These are phyloP conservation scores for Porcisia deanei DNA, from an alignment of 208 protist genomes.

Conservation along the genomic window DNA sequence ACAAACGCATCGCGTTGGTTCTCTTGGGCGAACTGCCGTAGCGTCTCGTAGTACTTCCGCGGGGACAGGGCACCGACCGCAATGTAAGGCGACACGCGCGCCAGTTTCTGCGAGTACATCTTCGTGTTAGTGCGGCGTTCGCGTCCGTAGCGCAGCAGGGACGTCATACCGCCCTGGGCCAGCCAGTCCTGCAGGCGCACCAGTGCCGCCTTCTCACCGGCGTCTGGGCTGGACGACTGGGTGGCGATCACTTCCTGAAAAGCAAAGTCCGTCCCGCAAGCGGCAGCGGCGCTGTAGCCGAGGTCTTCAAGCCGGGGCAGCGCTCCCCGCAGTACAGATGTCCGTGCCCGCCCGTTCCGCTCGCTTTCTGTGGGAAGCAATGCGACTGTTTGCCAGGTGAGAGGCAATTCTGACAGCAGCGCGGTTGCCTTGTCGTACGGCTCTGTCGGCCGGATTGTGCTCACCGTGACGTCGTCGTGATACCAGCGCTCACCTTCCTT, in stretches of 20 bases:
- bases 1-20: constrained; percentile 69
- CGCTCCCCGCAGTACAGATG: constrained; percentile 50
- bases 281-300: constrained; percentile 56
- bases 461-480: constrained; percentile 82
- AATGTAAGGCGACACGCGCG: constrained; percentile 82
- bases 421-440: constrained; percentile 64
- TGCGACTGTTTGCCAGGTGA: constrained; percentile 11
- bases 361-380: constrained; percentile 54
- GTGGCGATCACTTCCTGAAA: constrained; percentile 79
- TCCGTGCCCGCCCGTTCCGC: constrained; percentile 22
- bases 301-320: constrained; percentile 73
- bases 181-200: constrained; percentile 73
- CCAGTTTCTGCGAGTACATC: constrained; percentile 80
- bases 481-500: constrained; percentile 87
- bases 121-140: constrained; percentile 79
- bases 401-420: constrained; percentile 35
- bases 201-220: constrained; percentile 69
- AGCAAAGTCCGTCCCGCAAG: constrained; percentile 34
- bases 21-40: constrained; percentile 57
- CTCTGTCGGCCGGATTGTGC: constrained; percentile 74
- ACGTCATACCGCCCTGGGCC: constrained; percentile 57
- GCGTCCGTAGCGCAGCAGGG: constrained; percentile 70
- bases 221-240: constrained; percentile 60
- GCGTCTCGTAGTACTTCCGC: constrained; percentile 72
- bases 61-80: constrained; percentile 75